Percentiles rank a stretch among this genome's conserved stretches.
Conservation (phyloP, 495 filamentous ascomycete species). For the Aspergillus egyptiacus region DNA sequence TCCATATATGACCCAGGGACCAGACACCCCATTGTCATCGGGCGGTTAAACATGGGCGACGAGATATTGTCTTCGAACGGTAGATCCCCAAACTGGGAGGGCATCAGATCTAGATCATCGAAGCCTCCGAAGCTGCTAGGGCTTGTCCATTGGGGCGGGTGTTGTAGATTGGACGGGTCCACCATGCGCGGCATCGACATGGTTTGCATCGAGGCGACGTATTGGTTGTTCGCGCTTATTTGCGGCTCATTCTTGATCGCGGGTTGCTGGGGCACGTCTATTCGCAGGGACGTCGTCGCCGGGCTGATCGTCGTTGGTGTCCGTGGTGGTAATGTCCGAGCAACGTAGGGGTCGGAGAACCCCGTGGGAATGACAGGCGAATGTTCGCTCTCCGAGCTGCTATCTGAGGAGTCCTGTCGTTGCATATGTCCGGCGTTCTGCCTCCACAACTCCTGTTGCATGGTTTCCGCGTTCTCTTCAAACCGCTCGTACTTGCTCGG, state of each 20-base stretch:
- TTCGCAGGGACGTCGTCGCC: constrained; percentile 15
- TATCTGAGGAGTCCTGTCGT: constrained; percentile 48
- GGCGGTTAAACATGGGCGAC: constrained; percentile 38
- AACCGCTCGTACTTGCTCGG: constrained; percentile 48
- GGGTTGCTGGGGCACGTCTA: constrained; percentile 10
- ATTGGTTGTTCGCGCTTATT: constrained; percentile 17
- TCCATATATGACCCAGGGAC: constrained; percentile 27
- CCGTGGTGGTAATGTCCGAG: constrained; percentile 29
- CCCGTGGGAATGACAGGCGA: constrained; percentile 33
- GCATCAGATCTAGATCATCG: constrained; percentile 42
- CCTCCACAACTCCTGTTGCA: constrained; percentile 51
- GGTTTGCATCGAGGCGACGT: constrained; percentile 21
- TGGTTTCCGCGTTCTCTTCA: constrained; percentile 49
- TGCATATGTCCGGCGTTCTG: constrained; percentile 44
- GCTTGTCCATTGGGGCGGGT: constrained; percentile 22
- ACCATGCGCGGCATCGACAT: constrained; percentile 36
- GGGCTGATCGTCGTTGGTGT: constrained; percentile 38
- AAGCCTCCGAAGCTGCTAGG: constrained; percentile 27
- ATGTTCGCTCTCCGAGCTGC: constrained; percentile 48
- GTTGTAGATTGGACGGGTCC: constrained; percentile 35
- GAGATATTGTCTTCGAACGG: constrained; percentile 33
- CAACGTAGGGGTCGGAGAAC: constrained; percentile 34
- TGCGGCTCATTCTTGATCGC: constrained; percentile 30
- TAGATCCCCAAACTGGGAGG: constrained; percentile 30
- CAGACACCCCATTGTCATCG: constrained; percentile 37